phyloP scores from a whole-genome alignment of 2,329 filamentous ascomycete species.

The Akanthomyces dipterigenus region DNA sequence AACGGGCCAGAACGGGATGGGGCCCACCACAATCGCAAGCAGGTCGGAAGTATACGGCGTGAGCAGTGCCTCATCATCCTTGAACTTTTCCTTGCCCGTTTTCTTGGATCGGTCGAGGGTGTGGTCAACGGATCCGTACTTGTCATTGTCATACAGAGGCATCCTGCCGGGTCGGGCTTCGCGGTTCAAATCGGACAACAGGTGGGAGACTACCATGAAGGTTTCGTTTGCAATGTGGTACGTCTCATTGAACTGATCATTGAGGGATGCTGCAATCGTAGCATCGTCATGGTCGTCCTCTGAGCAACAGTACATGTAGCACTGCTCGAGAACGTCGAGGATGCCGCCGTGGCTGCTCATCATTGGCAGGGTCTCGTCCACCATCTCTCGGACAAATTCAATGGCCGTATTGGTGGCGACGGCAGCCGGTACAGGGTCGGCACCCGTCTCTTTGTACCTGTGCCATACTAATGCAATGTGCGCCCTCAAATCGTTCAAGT shows the following conservation, averaged over 20 bases:
- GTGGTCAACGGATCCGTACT: conserved; percentile 24
- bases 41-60: conserved; percentile 20
- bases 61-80: conserved; percentile 28
- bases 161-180: conserved; percentile 15
- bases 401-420: conserved; percentile 24
- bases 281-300: background rate
- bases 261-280: conserved; percentile 1
- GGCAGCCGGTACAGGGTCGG: conserved; percentile 25
- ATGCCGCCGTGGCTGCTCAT: background rate
- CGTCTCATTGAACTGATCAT: conserved; percentile 23
- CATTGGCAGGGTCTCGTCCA: background rate
- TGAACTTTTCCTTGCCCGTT: conserved; percentile 23
- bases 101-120: conserved; percentile 22
- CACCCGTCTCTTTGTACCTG: conserved; percentile 23
- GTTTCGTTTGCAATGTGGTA: conserved; percentile 21
- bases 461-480: conserved; percentile 16
- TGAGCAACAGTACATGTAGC: background rate
- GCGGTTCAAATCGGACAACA: conserved; percentile 19
- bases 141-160: conserved; percentile 17
- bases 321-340: background rate
- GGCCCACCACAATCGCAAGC: background rate
- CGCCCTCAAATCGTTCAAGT: background rate
- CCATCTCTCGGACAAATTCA: conserved; percentile 19
- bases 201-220: conserved; percentile 19
- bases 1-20: conserved; percentile 16